These are phyloP conservation scores for Trametes polyzona DNA, from an alignment of 1,284 basidiomycete species.

Conservation along the genomic window DNA sequence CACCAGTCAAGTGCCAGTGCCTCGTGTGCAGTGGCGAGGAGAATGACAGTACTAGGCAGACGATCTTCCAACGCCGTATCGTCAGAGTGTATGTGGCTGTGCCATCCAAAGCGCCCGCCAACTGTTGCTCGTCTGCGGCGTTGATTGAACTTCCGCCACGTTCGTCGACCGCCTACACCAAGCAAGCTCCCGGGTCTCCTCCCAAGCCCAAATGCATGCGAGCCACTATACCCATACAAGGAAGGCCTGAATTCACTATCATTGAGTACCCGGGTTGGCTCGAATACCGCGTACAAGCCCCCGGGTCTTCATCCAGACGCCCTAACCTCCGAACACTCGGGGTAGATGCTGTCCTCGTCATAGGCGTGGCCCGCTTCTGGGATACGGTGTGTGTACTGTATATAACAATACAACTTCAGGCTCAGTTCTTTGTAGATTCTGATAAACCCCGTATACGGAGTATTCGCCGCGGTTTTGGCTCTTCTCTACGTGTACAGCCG, in stretches of 20 bases:
- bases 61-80: no score
- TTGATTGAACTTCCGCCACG: no score
- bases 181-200: no score
- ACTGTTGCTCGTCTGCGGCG: background rate
- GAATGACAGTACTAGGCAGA: no score
- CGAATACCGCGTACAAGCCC: constrained; percentile 61
- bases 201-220: constrained; percentile 42
- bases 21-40: no score
- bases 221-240: constrained; percentile 48
- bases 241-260: constrained; percentile 58
- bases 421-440: background rate
- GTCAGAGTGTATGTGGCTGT: background rate
- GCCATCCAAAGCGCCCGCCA: background rate
- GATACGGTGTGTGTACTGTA: background rate
- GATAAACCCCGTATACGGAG: background rate
- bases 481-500: constrained; percentile 34
- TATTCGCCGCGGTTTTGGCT: constrained; percentile 8
- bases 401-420: background rate
- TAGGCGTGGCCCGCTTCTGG: constrained; percentile 30
- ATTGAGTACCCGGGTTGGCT: constrained; percentile 45
- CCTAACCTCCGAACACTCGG: constrained; percentile 38
- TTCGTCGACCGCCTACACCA: no score
- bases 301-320: constrained; percentile 43
- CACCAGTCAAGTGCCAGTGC: no score
- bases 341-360: constrained; percentile 40